phyloP scores from a whole-genome alignment of 257 asterid species.

The Lithospermum erythrorhizon region DNA sequence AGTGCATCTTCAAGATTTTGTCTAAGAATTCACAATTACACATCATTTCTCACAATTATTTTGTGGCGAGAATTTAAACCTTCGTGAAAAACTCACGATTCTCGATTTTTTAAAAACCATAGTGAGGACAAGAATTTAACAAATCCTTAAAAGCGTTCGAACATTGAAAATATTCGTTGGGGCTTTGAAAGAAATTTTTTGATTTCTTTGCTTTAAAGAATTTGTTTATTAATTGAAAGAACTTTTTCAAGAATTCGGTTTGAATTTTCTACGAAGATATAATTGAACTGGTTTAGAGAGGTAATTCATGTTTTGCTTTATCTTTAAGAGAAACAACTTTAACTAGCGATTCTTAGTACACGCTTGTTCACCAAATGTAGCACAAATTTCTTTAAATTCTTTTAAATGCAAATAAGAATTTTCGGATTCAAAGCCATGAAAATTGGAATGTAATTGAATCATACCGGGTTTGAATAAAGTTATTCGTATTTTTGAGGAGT shows the following conservation, averaged over 20 bases:
- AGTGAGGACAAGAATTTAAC: slow-evolving; percentile 1
- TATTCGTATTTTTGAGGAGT: too few species aligned
- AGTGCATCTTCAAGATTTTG: not conserved
- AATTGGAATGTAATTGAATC: not conserved
- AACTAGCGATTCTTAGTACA: not conserved
- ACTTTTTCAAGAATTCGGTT: too few species aligned
- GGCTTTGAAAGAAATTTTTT: not conserved
- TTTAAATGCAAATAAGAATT: not conserved
- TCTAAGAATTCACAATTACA: not conserved
- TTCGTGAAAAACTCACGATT: slow-evolving; percentile 1
- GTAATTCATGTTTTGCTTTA: not conserved
- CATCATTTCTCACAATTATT: not conserved
- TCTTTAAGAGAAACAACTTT: not conserved
- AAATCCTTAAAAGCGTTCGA: too few species aligned
- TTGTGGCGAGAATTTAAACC: not conserved
- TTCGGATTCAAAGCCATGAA: not conserved
- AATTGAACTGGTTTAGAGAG: too few species aligned
- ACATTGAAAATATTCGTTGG: not conserved
- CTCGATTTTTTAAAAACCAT: not conserved
- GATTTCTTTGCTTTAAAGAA: not conserved
- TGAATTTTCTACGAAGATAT: too few species aligned
- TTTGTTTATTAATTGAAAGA: too few species aligned
- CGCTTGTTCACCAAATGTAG: not conserved
- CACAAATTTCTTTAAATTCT: not conserved
- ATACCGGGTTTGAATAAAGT: not conserved